Evolutionary conservation across 2,329 filamentous ascomycete genomes (phyloP).

Genomic region (Phaeosphaeria sp.): DNA sequence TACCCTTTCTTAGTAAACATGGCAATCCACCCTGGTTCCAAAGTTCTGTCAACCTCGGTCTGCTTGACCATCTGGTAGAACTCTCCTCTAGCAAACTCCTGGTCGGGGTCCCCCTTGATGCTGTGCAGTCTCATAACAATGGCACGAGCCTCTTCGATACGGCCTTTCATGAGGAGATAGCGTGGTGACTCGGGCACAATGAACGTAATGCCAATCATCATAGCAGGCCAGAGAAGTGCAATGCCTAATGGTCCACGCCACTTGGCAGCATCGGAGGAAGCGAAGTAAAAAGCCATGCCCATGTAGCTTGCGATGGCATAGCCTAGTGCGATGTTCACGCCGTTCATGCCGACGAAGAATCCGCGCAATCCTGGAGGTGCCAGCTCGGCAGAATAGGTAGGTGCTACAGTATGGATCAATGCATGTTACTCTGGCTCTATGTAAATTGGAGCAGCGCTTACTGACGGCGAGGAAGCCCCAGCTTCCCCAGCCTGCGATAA

Average conservation of each 20-base stretch:
- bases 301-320: slow-evolving; percentile 31
- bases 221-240: slow-evolving; percentile 27
- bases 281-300: slow-evolving; percentile 29
- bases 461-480: slow-evolving; percentile 35
- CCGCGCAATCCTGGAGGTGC: slow-evolving; percentile 28
- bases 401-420: slow-evolving; percentile 8
- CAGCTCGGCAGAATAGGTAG: slow-evolving; percentile 28
- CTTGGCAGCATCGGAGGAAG: slow-evolving; percentile 14
- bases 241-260: slow-evolving; percentile 36
- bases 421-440: not conserved
- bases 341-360: slow-evolving; percentile 34
- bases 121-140: slow-evolving; percentile 24
- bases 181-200: slow-evolving; percentile 46
- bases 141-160: slow-evolving; percentile 12
- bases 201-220: slow-evolving; percentile 28
- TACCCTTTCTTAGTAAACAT: slow-evolving; percentile 33
- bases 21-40: slow-evolving; percentile 21
- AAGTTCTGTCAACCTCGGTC: slow-evolving; percentile 22
- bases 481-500: slow-evolving; percentile 69
- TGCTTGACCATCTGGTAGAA: slow-evolving; percentile 41
- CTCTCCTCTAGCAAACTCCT: slow-evolving; percentile 29
- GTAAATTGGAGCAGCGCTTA: slow-evolving; percentile 7
- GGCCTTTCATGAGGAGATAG: slow-evolving; percentile 40
- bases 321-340: slow-evolving; percentile 29
- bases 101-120: slow-evolving; percentile 23